Conservation (phyloP, 306 rosid species). For the Medicago arabica region DNA sequence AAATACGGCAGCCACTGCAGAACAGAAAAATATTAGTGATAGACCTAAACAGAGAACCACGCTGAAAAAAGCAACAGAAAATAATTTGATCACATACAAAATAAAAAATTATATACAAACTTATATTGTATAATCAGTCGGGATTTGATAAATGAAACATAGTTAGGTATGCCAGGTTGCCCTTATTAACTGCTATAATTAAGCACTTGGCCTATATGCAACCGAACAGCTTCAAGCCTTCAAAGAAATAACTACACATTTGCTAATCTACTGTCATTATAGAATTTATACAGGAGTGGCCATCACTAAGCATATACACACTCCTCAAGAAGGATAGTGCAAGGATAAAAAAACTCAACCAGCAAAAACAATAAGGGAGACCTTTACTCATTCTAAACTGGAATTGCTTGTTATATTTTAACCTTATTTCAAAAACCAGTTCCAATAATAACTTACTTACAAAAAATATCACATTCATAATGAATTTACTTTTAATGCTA, state of each 20-base stretch:
- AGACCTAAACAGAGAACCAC: constrained; percentile 20
- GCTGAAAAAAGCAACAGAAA: constrained; percentile 31
- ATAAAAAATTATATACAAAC: constrained; percentile 14
- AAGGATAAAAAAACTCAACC: constrained; percentile 12
- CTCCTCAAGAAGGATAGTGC: neutral
- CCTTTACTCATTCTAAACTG: constrained; percentile 18
- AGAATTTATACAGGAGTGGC: neutral
- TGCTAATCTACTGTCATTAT: neutral
- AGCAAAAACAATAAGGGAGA: neutral
- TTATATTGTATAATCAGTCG: neutral
- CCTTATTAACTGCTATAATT: neutral
- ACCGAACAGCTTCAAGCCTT: constrained; percentile 21
- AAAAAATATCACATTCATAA: constrained; percentile 2
- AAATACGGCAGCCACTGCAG: constrained; percentile 93
- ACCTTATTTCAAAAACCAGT: constrained; percentile 1
- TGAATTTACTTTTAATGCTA: neutral
- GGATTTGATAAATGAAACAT: constrained; percentile 20
- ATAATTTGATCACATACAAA: constrained; percentile 17
- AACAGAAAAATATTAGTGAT: constrained; percentile 29
- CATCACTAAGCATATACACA: constrained; percentile 5
- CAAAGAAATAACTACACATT: constrained; percentile 25
- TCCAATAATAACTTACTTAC: neutral
- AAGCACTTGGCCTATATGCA: neutral
- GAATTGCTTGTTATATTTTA: constrained; percentile 6
- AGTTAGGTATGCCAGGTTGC: constrained; percentile 12